Percentiles rank a stretch among this genome's conserved stretches.
Evolutionary conservation across 352 stramenopile species (phyloP).

Genomic region (Pythium sukuiense): DNA sequence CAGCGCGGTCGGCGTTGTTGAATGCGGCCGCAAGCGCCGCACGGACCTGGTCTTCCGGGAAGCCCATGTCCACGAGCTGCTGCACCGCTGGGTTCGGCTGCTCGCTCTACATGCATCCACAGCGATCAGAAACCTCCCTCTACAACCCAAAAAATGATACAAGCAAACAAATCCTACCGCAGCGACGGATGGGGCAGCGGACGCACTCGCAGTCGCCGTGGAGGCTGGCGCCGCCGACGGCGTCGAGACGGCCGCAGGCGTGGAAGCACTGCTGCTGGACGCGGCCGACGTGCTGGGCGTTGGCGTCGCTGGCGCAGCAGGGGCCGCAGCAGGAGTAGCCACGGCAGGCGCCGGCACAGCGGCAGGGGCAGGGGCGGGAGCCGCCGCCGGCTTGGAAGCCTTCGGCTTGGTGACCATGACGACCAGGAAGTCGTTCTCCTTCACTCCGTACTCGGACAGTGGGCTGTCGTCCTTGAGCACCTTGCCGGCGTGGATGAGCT

Average conservation of each 20-base stretch:
- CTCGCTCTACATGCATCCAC: constrained; percentile 29
- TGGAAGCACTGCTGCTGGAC: constrained; percentile 66
- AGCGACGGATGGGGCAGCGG: constrained; percentile 28
- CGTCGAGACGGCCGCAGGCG: constrained; percentile 62
- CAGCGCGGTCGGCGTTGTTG: constrained; percentile 84
- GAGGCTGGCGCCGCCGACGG: constrained; percentile 52
- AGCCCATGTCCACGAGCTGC: constrained; percentile 87
- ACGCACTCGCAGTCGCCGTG: constrained; percentile 35
- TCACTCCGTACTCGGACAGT: constrained; percentile 81
- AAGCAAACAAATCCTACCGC: constrained; percentile 14
- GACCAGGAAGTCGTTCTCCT: constrained; percentile 88
- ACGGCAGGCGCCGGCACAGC: constrained; percentile 31
- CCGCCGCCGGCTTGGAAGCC: constrained; percentile 41
- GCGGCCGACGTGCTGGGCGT: constrained; percentile 67
- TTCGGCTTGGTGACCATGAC: constrained; percentile 89
- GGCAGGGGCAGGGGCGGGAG: constrained; percentile 31
- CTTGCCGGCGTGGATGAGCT: constrained; percentile 88
- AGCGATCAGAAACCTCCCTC: background rate
- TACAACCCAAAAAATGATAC: background rate
- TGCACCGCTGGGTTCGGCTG: constrained; percentile 59
- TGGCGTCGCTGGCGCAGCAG: constrained; percentile 29
- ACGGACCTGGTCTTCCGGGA: constrained; percentile 84
- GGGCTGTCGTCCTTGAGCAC: constrained; percentile 86
- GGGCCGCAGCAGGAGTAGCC: constrained; percentile 21
- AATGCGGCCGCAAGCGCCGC: constrained; percentile 78